A percentile compares a stretch with the other conserved stretches of the same genome.
Evolutionary conservation across 108 stramenopile genomes (phyloP).

Genomic region (Aurantiochytrium sp.): DNA sequence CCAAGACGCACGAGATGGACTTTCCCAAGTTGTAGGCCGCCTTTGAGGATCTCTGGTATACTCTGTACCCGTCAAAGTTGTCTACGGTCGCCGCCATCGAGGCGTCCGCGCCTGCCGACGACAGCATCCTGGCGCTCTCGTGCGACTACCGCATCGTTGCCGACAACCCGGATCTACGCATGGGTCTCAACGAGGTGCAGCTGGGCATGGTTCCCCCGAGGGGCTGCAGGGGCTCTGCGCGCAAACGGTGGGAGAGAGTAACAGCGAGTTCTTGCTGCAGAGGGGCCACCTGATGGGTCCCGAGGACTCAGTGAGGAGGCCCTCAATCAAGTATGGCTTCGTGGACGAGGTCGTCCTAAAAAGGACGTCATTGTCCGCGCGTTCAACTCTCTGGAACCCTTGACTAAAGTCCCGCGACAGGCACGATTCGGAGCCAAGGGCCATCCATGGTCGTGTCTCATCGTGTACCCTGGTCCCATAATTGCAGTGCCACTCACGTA

Average conservation of each 20-base stretch:
- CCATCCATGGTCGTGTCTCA: too few species aligned
- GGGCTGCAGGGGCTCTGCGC: background rate
- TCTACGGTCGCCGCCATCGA: background rate
- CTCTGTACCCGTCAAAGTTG: background rate
- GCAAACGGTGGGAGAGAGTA: background rate
- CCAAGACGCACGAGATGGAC: background rate
- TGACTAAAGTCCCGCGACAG: too few species aligned
- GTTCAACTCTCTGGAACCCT: background rate
- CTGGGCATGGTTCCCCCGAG: background rate
- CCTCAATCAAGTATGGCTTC: conserved; percentile 13
- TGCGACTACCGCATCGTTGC: conserved; percentile 4
- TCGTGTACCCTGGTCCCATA: too few species aligned
- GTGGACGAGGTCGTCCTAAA: background rate
- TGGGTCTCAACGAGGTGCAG: conserved; percentile 8
- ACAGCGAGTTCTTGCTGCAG: background rate
- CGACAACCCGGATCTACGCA: background rate
- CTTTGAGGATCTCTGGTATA: background rate
- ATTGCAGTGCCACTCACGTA: too few species aligned
- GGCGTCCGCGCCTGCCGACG: background rate
- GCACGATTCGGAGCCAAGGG: too few species aligned
- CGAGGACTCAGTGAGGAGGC: too few species aligned
- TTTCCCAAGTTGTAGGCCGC: background rate
- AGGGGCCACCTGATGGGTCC: background rate
- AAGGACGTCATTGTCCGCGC: background rate
- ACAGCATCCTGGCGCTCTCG: background rate